Conservation (phyloP, 805 yeast species). For the Zygosaccharomyces gambellarensis region DNA sequence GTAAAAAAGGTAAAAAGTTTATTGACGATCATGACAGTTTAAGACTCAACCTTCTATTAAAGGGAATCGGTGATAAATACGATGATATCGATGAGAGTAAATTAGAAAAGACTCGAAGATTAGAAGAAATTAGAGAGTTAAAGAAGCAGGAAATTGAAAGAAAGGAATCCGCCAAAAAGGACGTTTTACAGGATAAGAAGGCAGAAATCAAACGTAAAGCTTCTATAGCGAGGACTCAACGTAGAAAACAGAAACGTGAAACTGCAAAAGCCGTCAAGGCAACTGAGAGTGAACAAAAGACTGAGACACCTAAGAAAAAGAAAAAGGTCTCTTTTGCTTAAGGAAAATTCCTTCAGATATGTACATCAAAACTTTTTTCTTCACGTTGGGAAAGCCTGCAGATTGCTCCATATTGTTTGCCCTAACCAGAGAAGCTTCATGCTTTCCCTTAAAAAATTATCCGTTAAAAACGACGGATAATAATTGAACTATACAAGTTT, state of each 20-base stretch:
- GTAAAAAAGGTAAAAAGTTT: conserved; percentile 84
- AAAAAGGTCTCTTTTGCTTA: conserved; percentile 49
- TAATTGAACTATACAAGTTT: not conserved
- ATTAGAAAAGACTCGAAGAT: conserved; percentile 80
- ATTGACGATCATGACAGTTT: conserved; percentile 63
- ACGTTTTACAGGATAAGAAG: conserved; percentile 71
- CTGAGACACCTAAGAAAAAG: conserved; percentile 26
- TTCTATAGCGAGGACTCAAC: conserved; percentile 58
- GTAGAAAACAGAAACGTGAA: conserved; percentile 50
- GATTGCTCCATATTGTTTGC: not conserved
- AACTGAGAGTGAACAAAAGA: conserved; percentile 9
- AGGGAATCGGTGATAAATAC: conserved; percentile 73
- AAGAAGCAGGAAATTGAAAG: conserved; percentile 83
- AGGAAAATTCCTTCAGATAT: not conserved
- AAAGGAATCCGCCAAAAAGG: conserved; percentile 65
- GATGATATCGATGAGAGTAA: conserved; percentile 82
- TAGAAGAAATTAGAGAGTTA: conserved; percentile 84
- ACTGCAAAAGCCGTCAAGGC: conserved; percentile 8
- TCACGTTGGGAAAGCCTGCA: not conserved
- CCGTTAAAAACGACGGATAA: not conserved
- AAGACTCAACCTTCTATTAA: conserved; percentile 63
- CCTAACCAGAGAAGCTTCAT: too few relatives aligned
- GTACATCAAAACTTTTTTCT: not conserved
- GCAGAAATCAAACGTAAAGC: conserved; percentile 70
- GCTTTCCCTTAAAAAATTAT: not conserved